Percentiles rank a stretch among this genome's conserved stretches.
phyloP scores from a whole-genome alignment of 2,329 filamentous ascomycete genomes.

The Cadophora gregata region DNA sequence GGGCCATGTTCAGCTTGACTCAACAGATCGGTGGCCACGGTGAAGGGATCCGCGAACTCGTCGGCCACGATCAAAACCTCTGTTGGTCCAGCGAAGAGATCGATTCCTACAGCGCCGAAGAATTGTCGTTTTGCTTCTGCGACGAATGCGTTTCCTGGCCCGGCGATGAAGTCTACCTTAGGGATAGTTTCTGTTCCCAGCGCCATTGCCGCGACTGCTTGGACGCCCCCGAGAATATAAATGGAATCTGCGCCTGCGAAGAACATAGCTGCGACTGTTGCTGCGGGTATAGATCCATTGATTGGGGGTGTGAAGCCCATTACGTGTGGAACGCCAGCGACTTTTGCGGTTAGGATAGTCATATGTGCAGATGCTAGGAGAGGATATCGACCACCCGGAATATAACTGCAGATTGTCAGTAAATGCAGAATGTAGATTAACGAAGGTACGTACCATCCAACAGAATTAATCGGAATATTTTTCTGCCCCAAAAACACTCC shows the following conservation, averaged over 20 bases:
- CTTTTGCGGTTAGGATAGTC: background rate
- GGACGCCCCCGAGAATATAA: constrained; percentile 49
- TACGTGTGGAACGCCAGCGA: background rate
- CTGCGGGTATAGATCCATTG: constrained; percentile 52
- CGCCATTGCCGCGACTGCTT: background rate
- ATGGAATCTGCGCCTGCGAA: constrained; percentile 58
- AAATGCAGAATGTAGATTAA: background rate
- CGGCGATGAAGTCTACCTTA: background rate
- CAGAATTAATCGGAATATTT: constrained; percentile 52
- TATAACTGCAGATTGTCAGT: background rate
- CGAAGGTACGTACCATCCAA: constrained; percentile 44
- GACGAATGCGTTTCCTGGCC: background rate
- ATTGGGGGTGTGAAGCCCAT: constrained; percentile 51
- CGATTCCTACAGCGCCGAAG: background rate
- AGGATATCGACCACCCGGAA: background rate
- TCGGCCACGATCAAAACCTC: background rate
- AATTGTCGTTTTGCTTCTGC: background rate
- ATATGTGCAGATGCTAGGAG: background rate
- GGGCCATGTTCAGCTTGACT: background rate
- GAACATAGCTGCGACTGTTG: constrained; percentile 57
- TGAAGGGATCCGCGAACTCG: background rate
- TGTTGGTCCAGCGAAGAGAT: background rate
- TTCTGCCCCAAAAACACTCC: constrained; percentile 58
- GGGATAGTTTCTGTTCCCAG: background rate
- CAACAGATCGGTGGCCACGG: background rate